Percentiles rank a stretch among this genome's conserved stretches.
Conservation (phyloP, 805 yeast species). For the Nakazawaea ambrosiae region DNA sequence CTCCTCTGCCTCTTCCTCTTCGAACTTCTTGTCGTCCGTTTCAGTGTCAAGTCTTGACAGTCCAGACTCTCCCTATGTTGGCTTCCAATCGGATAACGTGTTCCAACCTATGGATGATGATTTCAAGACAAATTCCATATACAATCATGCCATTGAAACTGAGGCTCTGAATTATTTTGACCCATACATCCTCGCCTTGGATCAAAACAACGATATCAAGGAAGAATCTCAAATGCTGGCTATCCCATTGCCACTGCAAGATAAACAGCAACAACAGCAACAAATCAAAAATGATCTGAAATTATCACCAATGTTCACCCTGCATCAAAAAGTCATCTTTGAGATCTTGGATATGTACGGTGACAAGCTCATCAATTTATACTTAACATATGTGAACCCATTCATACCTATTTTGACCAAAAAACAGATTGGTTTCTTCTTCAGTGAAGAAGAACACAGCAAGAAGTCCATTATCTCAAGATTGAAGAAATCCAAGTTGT, state of each 20-base stretch:
- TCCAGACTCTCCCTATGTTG: background rate
- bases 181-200: background rate
- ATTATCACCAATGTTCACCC: background rate
- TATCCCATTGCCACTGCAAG: too few relatives aligned
- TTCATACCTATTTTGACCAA: constrained; percentile 8
- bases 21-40: background rate
- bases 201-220: too few relatives aligned
- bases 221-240: too few relatives aligned
- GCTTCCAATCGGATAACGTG: background rate
- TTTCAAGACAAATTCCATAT: too few relatives aligned
- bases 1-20: background rate
- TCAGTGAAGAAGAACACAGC: constrained; percentile 3
- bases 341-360: constrained; percentile 7
- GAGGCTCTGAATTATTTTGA: background rate
- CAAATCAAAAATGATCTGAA: too few relatives aligned
- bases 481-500: constrained; percentile 6
- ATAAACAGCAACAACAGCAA: too few relatives aligned
- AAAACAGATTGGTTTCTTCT: constrained; percentile 5
- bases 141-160: too few relatives aligned
- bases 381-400: constrained; percentile 10
- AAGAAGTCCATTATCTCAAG: background rate
- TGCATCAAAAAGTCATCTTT: constrained; percentile 6
- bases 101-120: background rate
- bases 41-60: background rate
- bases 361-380: constrained; percentile 6